phyloP scores from a whole-genome alignment of 495 filamentous ascomycete genomes.

The Aeminium ludgeri region DNA sequence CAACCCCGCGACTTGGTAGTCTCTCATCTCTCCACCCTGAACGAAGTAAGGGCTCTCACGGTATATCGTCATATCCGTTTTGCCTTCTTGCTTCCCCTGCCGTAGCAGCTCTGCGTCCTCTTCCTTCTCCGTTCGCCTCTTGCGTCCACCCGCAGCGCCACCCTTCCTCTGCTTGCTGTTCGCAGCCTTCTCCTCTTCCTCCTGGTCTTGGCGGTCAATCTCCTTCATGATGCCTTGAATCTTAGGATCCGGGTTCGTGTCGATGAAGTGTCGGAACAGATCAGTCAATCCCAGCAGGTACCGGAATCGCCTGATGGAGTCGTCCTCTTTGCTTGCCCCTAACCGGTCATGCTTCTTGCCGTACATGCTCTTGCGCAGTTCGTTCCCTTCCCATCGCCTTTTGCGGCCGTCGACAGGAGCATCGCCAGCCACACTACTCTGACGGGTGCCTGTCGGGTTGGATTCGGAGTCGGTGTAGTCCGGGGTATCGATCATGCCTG shows the following conservation, averaged over 20 bases:
- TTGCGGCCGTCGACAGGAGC: constrained; percentile 58
- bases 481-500: constrained; percentile 17
- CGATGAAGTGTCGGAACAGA: constrained; percentile 97
- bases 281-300: constrained; percentile 94
- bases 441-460: constrained; percentile 68
- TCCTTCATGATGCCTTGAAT: constrained; percentile 84
- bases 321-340: constrained; percentile 91
- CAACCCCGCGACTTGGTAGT: constrained; percentile 85
- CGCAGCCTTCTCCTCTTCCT: constrained; percentile 47
- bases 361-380: constrained; percentile 74
- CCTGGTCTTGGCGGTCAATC: constrained; percentile 81
- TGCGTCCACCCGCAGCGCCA: constrained; percentile 64
- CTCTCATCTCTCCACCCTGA: constrained; percentile 73
- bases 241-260: constrained; percentile 81
- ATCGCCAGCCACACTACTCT: constrained; percentile 73
- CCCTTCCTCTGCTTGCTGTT: constrained; percentile 62
- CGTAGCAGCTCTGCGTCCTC: constrained; percentile 91
- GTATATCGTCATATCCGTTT: constrained; percentile 65
- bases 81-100: constrained; percentile 74
- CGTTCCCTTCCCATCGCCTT: constrained; percentile 65
- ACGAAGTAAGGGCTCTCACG: constrained; percentile 82
- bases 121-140: constrained; percentile 85
- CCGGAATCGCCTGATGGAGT: constrained; percentile 84
- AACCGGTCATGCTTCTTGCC: constrained; percentile 86
- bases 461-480: constrained; percentile 59